These are phyloP conservation scores for Davidsoniella virescens DNA, from an alignment of 2,329 filamentous ascomycete genomes.

Conservation along the genomic window DNA sequence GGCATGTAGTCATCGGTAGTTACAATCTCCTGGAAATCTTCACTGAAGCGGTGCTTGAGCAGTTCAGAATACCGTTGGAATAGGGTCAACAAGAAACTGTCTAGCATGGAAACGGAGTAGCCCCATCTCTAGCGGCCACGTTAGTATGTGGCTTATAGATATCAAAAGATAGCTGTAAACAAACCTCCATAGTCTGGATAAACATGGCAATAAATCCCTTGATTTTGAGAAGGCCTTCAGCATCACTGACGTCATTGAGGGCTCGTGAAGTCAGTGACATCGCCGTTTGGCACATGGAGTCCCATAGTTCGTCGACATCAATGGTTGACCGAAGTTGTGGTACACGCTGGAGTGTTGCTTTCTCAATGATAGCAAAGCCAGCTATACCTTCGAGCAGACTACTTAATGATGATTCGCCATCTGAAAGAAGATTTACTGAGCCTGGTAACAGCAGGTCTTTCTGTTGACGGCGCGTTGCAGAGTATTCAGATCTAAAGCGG, in stretches of 20 bases:
- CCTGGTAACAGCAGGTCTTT: conserved; percentile 77
- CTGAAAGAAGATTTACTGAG: conserved; percentile 59
- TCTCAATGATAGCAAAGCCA: conserved; percentile 92
- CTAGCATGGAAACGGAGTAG: conserved; percentile 67
- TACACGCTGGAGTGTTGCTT: conserved; percentile 74
- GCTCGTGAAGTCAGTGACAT: conserved; percentile 70
- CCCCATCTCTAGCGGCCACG: conserved; percentile 52
- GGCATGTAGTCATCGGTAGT: conserved; percentile 99
- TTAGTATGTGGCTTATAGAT: not conserved
- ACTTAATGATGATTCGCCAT: conserved; percentile 75
- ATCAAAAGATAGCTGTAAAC: conserved; percentile 24
- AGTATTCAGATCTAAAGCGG: conserved; percentile 79
- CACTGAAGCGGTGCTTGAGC: conserved; percentile 78
- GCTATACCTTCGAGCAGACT: conserved; percentile 85
- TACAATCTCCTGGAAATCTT: conserved; percentile 83
- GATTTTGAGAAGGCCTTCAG: conserved; percentile 81
- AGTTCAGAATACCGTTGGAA: conserved; percentile 92
- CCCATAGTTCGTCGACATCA: conserved; percentile 95
- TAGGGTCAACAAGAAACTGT: conserved; percentile 69
- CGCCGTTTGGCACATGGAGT: conserved; percentile 85
- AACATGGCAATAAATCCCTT: conserved; percentile 88
- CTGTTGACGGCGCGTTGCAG: conserved; percentile 75
- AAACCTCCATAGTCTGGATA: conserved; percentile 92
- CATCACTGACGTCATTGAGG: conserved; percentile 65
- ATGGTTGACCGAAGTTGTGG: conserved; percentile 66